Evolutionary conservation across 441 rosid genomes (phyloP), one percentile per base, ranked within the genome.

Genomic region (Bocquillonia castaneifolia): DNA sequence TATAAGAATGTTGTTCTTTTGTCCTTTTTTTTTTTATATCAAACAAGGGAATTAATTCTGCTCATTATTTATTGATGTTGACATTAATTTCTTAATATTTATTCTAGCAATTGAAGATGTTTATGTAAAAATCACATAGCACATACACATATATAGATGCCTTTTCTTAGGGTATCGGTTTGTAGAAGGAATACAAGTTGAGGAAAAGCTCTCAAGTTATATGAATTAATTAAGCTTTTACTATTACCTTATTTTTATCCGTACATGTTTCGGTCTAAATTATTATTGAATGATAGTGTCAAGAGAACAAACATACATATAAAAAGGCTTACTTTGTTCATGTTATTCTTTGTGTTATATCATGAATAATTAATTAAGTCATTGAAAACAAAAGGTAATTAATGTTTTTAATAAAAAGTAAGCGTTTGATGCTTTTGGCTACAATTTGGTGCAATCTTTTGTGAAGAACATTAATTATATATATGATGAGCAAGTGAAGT

Each of bases 1-100:
- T 34, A 23, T 37, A 48, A 68, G 62, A 68, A 68, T 68, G 65
- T 63, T 68, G 60, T 68, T 67, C 72, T 67, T 56, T 58, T 10
- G 14, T 15, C 70, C 56, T 42, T 69, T 67, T n/a, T 31, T 14
- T 37, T 23, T 45, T 29, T 65, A 12, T 29, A 3, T 7, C 36
- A 37, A 0, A 23, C 23, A 17, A 48, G 12, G n/a, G n/a, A n/a
- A n/a, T n/a, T n/a, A n/a, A 42, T 29, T 17, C 22, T 45, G n/a
- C 47, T 45, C 26, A n/a, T 29, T 6, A 22, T 14, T 22, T 20
- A 50, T 22, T 50, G 26, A 50, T 22, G 54, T 50, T 50, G 26
- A 50, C 26, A 10, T 50, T 50, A 20, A 50, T 4, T 10, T 22
- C 45, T 40, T 40, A 40, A 12, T 12, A 10, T 10, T 10, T 40